Evolutionary conservation across 768 basidiomycete species (phyloP).

Genomic region (Sarcodon sp.): DNA sequence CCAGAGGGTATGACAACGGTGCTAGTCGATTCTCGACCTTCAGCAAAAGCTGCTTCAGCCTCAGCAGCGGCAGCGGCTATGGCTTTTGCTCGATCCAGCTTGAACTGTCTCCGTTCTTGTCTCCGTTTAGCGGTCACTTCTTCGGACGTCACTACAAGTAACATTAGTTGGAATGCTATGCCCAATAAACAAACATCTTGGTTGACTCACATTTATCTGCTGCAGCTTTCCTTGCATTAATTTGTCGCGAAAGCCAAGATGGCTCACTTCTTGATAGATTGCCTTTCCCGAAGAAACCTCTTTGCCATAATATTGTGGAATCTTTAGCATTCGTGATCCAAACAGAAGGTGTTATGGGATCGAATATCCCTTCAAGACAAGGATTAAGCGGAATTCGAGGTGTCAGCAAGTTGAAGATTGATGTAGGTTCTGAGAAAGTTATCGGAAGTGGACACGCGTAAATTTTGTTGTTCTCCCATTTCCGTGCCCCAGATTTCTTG

Average conservation of each 20-base stretch:
- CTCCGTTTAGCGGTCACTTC: conserved; percentile 84
- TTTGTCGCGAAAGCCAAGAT: conserved; percentile 76
- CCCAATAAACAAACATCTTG: background rate
- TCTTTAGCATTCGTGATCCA: conserved; percentile 65
- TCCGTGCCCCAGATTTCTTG: conserved; percentile 38
- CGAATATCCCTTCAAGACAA: conserved; percentile 65
- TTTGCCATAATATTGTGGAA: conserved; percentile 64
- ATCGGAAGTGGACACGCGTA: conserved; percentile 65
- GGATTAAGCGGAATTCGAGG: conserved; percentile 50
- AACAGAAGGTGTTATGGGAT: conserved; percentile 71
- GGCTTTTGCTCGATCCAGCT: conserved; percentile 81
- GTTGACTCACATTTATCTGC: conserved; percentile 37
- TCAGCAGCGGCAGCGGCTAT: conserved; percentile 74
- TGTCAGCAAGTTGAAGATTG: conserved; percentile 18
- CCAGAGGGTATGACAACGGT: conserved; percentile 64
- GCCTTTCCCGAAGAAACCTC: conserved; percentile 97
- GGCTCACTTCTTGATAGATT: conserved; percentile 92
- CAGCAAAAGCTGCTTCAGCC: conserved; percentile 64
- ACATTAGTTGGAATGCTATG: background rate
- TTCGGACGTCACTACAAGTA: conserved; percentile 55
- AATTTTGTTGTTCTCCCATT: conserved; percentile 51
- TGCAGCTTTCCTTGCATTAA: conserved; percentile 41
- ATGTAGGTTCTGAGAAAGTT: conserved; percentile 30
- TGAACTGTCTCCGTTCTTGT: conserved; percentile 84
- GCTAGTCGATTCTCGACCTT: conserved; percentile 52